A percentile compares a stretch with the other conserved stretches of the same genome.
Conservation (phyloP, 1,284 basidiomycete species). For the Blastosporella zonata region DNA sequence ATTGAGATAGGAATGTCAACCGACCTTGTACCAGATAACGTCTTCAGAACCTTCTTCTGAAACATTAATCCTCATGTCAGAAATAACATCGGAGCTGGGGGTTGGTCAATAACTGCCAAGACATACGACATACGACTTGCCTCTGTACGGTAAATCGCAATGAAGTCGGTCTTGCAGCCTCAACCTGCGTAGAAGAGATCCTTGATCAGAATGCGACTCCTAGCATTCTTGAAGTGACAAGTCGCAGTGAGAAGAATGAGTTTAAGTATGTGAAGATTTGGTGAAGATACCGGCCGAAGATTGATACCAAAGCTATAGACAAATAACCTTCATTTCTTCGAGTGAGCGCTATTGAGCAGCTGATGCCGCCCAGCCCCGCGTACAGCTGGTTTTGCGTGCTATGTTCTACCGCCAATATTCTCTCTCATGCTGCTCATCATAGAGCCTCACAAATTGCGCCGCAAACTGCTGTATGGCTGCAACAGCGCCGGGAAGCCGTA, state of each 20-base stretch:
- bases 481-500: slow-evolving; percentile 9
- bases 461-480: slow-evolving; percentile 20
- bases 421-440: slow-evolving; percentile 58
- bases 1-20: slow-evolving; percentile 13
- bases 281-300: not conserved
- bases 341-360: not conserved
- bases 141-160: slow-evolving; percentile 15
- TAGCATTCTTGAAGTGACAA: not conserved
- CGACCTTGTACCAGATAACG: slow-evolving; percentile 74
- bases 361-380: slow-evolving; percentile 64
- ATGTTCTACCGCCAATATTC: slow-evolving; percentile 54
- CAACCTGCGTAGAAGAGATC: not conserved
- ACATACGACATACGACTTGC: not conserved
- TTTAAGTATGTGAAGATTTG: too few relatives aligned
- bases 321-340: too few relatives aligned
- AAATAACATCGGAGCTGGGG: slow-evolving; percentile 68
- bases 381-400: slow-evolving; percentile 71
- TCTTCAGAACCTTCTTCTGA: slow-evolving; percentile 53
- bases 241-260: not conserved
- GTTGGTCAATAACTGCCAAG: not conserved
- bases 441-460: slow-evolving; percentile 45
- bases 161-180: not conserved
- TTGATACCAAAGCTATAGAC: slow-evolving; percentile 3
- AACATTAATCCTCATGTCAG: slow-evolving; percentile 67
- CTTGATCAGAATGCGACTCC: not conserved